Conservation (phyloP, 805 yeast genomes). For the Metschnikowia orientalis region DNA sequence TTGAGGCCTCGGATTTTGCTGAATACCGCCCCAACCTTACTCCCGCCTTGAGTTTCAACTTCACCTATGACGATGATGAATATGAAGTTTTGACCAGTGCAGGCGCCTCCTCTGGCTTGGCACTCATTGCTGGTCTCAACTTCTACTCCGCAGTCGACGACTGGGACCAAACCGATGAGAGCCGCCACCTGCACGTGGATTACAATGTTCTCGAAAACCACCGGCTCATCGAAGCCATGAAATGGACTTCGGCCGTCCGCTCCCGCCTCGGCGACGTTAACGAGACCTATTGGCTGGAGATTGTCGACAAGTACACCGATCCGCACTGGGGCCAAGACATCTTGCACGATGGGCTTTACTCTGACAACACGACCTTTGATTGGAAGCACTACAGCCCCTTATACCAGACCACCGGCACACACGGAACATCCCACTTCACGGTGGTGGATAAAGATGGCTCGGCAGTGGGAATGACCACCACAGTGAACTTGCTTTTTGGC, state of each 20-base stretch:
- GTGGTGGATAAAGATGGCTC: slow-evolving; percentile 69
- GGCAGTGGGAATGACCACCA: slow-evolving; percentile 85
- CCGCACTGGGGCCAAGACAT: slow-evolving; percentile 52
- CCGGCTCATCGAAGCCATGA: slow-evolving; percentile 78
- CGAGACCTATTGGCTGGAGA: slow-evolving; percentile 23
- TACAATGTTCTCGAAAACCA: slow-evolving; percentile 45
- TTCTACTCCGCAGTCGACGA: slow-evolving; percentile 36
- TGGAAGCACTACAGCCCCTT: slow-evolving; percentile 79
- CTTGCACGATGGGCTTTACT: slow-evolving; percentile 45
- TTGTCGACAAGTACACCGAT: slow-evolving; percentile 43
- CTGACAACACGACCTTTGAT: slow-evolving; percentile 50
- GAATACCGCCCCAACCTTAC: slow-evolving; percentile 51
- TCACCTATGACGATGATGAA: slow-evolving; percentile 14
- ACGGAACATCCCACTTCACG: slow-evolving; percentile 88
- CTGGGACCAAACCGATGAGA: too few species aligned
- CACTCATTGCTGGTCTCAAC: slow-evolving; percentile 68
- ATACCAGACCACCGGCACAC: slow-evolving; percentile 71
- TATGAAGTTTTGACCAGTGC: slow-evolving; percentile 42
- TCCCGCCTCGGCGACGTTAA: slow-evolving; percentile 74
- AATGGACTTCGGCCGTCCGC: slow-evolving; percentile 87
- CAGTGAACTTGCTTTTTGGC: slow-evolving; percentile 82
- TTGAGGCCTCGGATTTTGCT: slow-evolving; percentile 61
- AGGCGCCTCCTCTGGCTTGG: slow-evolving; percentile 84
- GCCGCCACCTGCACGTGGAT: too few species aligned
- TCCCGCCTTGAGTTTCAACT: slow-evolving; percentile 22